phyloP scores from a whole-genome alignment of 345 rosid genomes.

The Populus euphratica region DNA sequence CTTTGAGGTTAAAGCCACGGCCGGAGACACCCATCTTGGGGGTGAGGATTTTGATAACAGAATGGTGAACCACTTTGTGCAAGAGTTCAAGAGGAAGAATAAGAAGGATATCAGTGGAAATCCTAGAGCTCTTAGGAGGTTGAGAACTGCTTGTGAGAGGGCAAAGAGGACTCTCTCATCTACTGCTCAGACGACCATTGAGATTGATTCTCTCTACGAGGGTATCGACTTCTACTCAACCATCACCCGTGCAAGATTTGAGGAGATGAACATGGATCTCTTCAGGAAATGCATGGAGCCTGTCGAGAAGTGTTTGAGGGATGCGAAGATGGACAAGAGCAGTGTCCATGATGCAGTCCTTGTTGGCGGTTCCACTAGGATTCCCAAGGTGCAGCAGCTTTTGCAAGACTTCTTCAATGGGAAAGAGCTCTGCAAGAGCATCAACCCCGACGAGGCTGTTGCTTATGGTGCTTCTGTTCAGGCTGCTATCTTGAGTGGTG shows the following conservation, averaged over 20 bases:
- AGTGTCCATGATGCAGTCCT: conserved; percentile 19
- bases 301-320: conserved; percentile 25
- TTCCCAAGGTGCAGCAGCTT: conserved; percentile 26
- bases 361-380: conserved; percentile 25
- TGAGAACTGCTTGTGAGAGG: conserved; percentile 30
- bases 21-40: conserved; percentile 21
- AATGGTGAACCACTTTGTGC: conserved; percentile 25
- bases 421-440: conserved; percentile 30
- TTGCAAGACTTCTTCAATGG: conserved; percentile 25
- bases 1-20: conserved; percentile 23
- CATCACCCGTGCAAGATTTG: conserved; percentile 19
- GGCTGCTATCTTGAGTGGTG: conserved; percentile 23
- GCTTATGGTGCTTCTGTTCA: conserved; percentile 25
- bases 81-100: conserved; percentile 20
- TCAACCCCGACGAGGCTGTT: conserved; percentile 23
- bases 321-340: conserved; percentile 28
- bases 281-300: conserved; percentile 31
- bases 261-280: conserved; percentile 25
- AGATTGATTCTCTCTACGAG: conserved; percentile 23
- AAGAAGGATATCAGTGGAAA: conserved; percentile 27
- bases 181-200: conserved; percentile 27
- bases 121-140: conserved; percentile 27
- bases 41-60: conserved; percentile 27
- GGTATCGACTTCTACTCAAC: conserved; percentile 25
- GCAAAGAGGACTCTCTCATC: conserved; percentile 32